Conservation (phyloP, 768 basidiomycete species). For the Amanita pseudoporphyria region DNA sequence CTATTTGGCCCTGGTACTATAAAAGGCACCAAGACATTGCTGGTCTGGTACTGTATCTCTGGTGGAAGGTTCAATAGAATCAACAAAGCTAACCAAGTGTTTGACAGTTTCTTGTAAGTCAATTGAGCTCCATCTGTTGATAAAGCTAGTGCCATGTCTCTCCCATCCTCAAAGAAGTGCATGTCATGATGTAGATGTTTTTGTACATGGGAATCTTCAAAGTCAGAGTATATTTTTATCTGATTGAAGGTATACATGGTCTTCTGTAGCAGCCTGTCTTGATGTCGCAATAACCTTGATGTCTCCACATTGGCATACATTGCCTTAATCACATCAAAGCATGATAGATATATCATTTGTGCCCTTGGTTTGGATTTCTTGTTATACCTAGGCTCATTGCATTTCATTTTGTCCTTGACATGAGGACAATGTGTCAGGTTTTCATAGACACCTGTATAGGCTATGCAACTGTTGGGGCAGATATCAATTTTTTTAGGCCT, state of each 20-base stretch:
- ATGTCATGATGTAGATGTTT: constrained; percentile 12
- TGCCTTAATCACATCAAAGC: constrained; percentile 17
- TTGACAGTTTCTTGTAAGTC: constrained; percentile 18
- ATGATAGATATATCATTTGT: constrained; percentile 15
- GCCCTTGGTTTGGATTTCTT: constrained; percentile 11
- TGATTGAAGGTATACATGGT: constrained; percentile 13
- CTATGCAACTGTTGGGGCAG: constrained; percentile 17
- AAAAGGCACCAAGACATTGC: constrained; percentile 12
- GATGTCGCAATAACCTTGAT: constrained; percentile 14
- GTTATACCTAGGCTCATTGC: constrained; percentile 11
- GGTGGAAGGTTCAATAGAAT: constrained; percentile 13
- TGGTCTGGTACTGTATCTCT: constrained; percentile 11
- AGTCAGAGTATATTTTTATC: constrained; percentile 16
- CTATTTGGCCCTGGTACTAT: constrained; percentile 14
- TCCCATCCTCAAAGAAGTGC: constrained; percentile 15
- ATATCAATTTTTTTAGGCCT: constrained; percentile 13
- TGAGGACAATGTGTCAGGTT: constrained; percentile 10
- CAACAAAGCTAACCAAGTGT: constrained; percentile 13
- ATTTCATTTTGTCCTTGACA: constrained; percentile 7
- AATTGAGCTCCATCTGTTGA: constrained; percentile 18
- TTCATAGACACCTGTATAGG: constrained; percentile 15
- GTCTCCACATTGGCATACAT: constrained; percentile 20
- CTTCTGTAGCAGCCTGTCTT: constrained; percentile 15
- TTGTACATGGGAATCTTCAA: constrained; percentile 15
- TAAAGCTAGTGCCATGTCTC: constrained; percentile 11